Evolutionary conservation across 176 grass and related monocot species (phyloP).

Genomic region (Melocanna baccifera): DNA sequence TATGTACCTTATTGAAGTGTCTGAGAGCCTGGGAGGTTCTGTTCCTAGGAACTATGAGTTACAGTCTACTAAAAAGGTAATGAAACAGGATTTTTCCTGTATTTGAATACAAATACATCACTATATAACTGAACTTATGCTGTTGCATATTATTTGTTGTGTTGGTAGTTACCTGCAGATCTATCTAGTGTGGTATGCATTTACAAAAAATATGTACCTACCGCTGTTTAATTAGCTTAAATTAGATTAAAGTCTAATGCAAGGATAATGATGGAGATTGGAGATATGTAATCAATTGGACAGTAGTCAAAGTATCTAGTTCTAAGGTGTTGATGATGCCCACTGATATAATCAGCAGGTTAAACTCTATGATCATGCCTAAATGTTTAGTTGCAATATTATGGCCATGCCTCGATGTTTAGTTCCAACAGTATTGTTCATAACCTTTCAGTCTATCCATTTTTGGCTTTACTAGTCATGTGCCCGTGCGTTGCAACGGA

Average conservation of each 20-base stretch:
- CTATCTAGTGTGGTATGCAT: neutral
- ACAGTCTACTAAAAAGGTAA: conserved; percentile 91
- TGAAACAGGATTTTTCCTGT: neutral
- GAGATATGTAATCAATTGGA: neutral
- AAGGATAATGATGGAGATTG: neutral
- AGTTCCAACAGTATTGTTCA: neutral
- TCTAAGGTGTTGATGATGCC: neutral
- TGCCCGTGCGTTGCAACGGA: no score
- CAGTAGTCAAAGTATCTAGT: neutral
- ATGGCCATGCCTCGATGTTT: neutral
- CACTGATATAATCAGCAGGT: neutral
- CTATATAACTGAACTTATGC: conserved; percentile 3
- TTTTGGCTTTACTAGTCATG: neutral
- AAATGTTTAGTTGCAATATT: conserved; percentile 11
- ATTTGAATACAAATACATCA: conserved; percentile 1
- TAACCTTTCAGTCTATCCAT: conserved; percentile 15
- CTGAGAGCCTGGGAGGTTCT: conserved; percentile 58
- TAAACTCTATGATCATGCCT: neutral
- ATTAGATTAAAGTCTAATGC: neutral
- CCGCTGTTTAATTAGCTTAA: neutral
- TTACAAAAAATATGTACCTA: conserved; percentile 3
- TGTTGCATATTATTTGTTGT: neutral
- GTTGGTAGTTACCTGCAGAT: neutral
- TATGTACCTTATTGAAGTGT: conserved; percentile 75
- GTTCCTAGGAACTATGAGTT: conserved; percentile 79